Evolutionary conservation across 352 stramenopile genomes (phyloP), one percentile per base, ranked within the genome.

Genomic region (Globisporangium rhizosaccharum): DNA sequence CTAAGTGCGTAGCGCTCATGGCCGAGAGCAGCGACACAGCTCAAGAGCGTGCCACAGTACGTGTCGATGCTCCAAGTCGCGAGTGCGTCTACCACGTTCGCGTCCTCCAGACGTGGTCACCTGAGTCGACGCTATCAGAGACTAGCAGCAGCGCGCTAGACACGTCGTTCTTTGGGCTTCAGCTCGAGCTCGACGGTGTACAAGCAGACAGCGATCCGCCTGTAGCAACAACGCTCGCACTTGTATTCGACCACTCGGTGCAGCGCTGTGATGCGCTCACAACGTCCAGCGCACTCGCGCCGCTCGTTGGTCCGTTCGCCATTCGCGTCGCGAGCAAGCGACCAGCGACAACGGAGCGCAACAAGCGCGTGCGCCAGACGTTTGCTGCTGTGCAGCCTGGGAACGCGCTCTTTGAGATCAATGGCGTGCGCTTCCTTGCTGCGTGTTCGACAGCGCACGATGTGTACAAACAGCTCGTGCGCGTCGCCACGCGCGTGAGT

Each of bases 361-460:
- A 68, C 25, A 82, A 61, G 47, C 55, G 45, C 15, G 68, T 72
- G 2, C 50, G 82, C 20, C 76, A 87, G 37, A 55, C 64, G 36
- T 60, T 82, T 37, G 50, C 65, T 1, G 61, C 45, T 4, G 79
- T 85, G 0, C 79, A 88, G 59, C 41, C 57, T 17, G 61, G 64
- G 8, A 85, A 88, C 45, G 57, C 54, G 2, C 60, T 87, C 37
- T 26, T 74, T 2, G 71, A 74, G n/a, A 72, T 88, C 57, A 83
- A 85, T 59, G 69, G 63, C 7, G 59, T 81, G 42, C 68, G 61
- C 18, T 75, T 88, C 33, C 53, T 80, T 1, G 44, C 62, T 23
- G 33, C 45, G 2, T 68, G 60, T 26, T 49, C 25, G 0, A 73
- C 70, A 1, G 74, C 65, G 12, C 55, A 30, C 10, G 74, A 76